A percentile compares a stretch with the other conserved stretches of the same genome.
These are phyloP conservation scores for Mucor irregularis DNA, from an alignment of 371 early-diverging fungal genomes.

Conservation along the genomic window DNA sequence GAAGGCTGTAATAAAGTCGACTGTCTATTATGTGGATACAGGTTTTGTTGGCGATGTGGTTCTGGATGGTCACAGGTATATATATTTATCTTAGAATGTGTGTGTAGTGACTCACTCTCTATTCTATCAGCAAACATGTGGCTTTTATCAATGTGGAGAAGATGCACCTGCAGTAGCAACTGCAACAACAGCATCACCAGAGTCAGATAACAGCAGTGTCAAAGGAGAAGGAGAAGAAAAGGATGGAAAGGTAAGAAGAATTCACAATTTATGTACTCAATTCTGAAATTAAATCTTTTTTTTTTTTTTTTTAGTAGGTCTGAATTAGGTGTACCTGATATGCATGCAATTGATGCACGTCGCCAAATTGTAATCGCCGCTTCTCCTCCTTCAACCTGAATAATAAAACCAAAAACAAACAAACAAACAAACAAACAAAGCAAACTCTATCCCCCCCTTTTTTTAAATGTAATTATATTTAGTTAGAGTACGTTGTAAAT, in stretches of 20 bases:
- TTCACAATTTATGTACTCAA: neutral
- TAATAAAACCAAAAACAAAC: neutral
- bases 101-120: neutral
- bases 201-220: neutral
- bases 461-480: neutral
- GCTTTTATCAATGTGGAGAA: conserved; percentile 44
- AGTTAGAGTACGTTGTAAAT: too few relatives aligned
- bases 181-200: neutral
- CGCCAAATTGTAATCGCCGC: too few relatives aligned
- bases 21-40: conserved; percentile 69
- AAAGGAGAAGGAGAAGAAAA: conserved; percentile 4
- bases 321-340: conserved; percentile 48
- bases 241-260: neutral
- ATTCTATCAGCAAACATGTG: conserved; percentile 36
- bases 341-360: conserved; percentile 36
- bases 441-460: neutral
- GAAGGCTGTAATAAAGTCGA: conserved; percentile 83
- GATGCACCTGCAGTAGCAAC: neutral
- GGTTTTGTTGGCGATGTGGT: conserved; percentile 70
- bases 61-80: conserved; percentile 43
- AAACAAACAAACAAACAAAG: neutral
- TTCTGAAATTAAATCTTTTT: too few relatives aligned
- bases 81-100: neutral
- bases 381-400: neutral
- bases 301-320: conserved; percentile 13